phyloP scores from a whole-genome alignment of 1,284 basidiomycete species.

The Pyrrhoderma lamaoense region DNA sequence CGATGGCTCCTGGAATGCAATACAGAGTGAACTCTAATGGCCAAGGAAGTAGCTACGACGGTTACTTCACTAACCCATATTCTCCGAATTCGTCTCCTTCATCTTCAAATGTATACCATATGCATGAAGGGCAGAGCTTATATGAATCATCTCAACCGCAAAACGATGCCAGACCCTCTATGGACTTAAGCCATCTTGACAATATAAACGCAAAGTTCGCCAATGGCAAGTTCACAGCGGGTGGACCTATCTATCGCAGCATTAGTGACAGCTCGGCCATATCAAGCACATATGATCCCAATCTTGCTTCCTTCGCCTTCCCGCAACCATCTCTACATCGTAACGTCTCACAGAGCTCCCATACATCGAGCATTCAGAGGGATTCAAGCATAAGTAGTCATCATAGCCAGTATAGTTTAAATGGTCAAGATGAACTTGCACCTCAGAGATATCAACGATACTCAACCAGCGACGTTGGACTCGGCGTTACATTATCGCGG shows the following conservation, averaged over 20 bases:
- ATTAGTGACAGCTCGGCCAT: background rate
- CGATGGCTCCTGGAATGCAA: too few species aligned
- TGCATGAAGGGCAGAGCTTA: background rate
- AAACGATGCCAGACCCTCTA: background rate
- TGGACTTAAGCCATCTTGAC: too few species aligned
- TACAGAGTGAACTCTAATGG: background rate
- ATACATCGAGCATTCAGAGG: background rate
- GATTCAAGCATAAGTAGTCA: background rate
- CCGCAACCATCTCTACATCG: constrained; percentile 19
- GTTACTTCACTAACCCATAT: constrained; percentile 7
- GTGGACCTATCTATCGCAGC: background rate
- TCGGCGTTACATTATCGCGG: constrained; percentile 3
- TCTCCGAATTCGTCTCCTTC: constrained; percentile 5
- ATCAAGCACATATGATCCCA: constrained; percentile 12
- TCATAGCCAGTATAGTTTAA: too few species aligned
- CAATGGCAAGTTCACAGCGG: background rate
- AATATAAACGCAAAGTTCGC: too few species aligned
- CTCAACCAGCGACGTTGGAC: constrained; percentile 13
- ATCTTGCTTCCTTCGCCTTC: constrained; percentile 12
- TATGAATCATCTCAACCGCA: background rate
- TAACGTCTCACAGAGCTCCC: constrained; percentile 13
- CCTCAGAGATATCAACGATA: constrained; percentile 1
- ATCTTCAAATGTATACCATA: background rate
- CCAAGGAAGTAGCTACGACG: background rate
- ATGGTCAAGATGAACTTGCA: too few species aligned